Evolutionary conservation across 2,329 filamentous ascomycete genomes (phyloP), one percentile per base, ranked within the genome.

Genomic region (Cercospora citrullina): DNA sequence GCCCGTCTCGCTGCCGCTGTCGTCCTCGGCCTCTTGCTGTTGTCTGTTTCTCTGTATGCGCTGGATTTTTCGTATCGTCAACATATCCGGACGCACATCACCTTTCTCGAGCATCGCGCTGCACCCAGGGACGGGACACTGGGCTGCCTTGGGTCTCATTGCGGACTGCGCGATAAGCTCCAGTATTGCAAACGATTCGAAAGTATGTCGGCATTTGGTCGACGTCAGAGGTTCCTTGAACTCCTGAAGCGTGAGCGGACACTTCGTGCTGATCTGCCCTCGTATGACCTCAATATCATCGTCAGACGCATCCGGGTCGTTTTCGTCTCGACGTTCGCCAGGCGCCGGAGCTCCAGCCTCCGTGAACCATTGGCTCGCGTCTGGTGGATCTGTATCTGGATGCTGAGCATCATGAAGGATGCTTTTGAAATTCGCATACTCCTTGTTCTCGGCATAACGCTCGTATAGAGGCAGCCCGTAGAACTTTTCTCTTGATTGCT

Each of bases 161-260:
- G 51, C 28, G 2, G 69, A 73, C 26, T 66, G 63, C 3, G 77
- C 64, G 42, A 83, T 83, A 76, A 82, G 89, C 53, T 87, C 84
- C 26, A 86, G 66, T 45, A 94, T 89, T 0, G 87, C 87, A 1
- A 77, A 75, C 77, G 87, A 89, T 75, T 94, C 90, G 75, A 92
- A 94, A 0, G 86, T 89, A 77, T 94, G 91, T 65, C 86, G 88
- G 81, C 91, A 94, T 71, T 87, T 86, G 14, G 76, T 80, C 73
- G 87, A 91, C 65, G 86, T 91, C 74, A 87, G 88, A 0, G 91
- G 91, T 63, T 92, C 85, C 51, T 82, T 80, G 81, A 92, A 89
- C 55, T 85, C 81, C 62, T 82, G 82, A 71, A 93, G 81, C 0
- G 90, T 90, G 21, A 94, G 77, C 0, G 90, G 90, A 74, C 91